Evolutionary conservation across 352 stramenopile genomes (phyloP), one percentile per base, ranked within the genome.

Genomic region (Albugo candida): DNA sequence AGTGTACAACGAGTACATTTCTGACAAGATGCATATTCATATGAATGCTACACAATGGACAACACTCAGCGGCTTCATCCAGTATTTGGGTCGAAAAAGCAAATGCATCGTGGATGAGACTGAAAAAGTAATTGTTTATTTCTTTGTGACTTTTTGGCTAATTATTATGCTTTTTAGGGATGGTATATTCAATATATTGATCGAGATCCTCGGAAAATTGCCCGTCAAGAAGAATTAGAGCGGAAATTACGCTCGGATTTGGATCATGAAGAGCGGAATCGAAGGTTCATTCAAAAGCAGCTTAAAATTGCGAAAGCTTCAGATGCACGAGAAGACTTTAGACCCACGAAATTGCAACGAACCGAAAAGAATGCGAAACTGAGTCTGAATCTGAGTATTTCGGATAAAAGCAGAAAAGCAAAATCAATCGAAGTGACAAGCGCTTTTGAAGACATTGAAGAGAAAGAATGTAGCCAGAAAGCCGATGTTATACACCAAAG

Each of bases 31-130:
- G 49, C 96, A 99, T 62, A 71, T 98, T 41, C 96, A 99, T 63
- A 99, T 99, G 95, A 99, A 99, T 67, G 79, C 93, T 0, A 99
- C 96, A 14, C 86, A 96, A 52, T 99, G 95, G 95, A 81, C 78
- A 19, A 97, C 93, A 16, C 73, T 99, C 40, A 85, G 81, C 5
- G 75, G 82, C 37, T 99, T 99, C 68, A 86, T 98, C 13, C 91
- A 98, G 71, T 98, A 99, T 64, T 74, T 99, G 20, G 95, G 95
- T 1, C 95, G 95, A 54, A 96, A 73, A 21, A 93, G 94, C 49
- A 96, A 97, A 53, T 97, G 81, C 55, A 61, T 95, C 1, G 95
- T 98, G 24, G 95, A 99, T 56, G 93, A 99, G 64, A 98, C 93
- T 12, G 95, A 99, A 54, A 95, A 97, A 55, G 59, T 60, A 13